Evolutionary conservation across 257 asterid species (phyloP).

Genomic region (Solanum tarijense): DNA sequence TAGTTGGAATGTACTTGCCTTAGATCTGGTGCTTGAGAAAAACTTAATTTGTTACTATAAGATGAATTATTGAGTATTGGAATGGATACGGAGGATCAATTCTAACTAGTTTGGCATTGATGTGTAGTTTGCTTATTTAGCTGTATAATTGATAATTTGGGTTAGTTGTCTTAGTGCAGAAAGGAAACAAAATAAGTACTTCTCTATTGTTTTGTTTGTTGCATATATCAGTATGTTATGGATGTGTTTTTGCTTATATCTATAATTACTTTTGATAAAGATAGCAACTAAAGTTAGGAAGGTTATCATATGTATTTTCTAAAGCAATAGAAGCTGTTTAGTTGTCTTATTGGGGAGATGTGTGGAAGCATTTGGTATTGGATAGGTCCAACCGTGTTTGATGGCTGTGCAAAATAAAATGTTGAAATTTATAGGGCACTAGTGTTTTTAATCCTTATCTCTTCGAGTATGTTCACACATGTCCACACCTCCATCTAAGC

Average conservation of each 20-base stretch:
- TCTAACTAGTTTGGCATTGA: background rate
- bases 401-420: background rate
- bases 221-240: background rate
- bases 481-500: background rate
- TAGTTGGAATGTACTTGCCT: background rate
- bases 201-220: background rate
- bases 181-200: background rate
- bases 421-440: background rate
- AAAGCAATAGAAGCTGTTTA: background rate
- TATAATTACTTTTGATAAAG: background rate
- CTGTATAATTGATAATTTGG: background rate
- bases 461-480: background rate
- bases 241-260: background rate
- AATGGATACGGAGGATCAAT: background rate
- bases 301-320: background rate
- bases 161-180: background rate
- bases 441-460: background rate
- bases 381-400: background rate
- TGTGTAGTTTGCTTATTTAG: background rate
- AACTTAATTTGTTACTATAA: background rate
- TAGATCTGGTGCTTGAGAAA: background rate
- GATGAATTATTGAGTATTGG: background rate
- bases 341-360: background rate
- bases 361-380: background rate
- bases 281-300: background rate